Conservation (phyloP, 176 grass and related monocot species). For the Hordeum marinum region DNA sequence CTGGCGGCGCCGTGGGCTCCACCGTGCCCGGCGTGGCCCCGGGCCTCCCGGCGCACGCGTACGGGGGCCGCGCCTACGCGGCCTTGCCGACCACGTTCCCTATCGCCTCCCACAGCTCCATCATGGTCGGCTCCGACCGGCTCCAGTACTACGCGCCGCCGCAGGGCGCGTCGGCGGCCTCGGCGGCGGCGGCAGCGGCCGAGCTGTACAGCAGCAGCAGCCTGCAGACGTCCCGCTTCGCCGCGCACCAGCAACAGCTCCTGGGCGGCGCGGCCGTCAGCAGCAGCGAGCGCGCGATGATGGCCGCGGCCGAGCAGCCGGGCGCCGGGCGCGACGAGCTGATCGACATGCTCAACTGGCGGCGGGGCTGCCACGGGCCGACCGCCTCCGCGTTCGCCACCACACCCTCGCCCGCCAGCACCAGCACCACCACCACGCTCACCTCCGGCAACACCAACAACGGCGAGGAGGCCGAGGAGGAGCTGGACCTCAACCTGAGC, state of each 20-base stretch:
- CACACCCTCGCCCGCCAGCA: slow-evolving; percentile 28
- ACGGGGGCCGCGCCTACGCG: slow-evolving; percentile 1
- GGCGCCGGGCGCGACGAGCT: slow-evolving; percentile 54
- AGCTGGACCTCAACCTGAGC: slow-evolving; percentile 72
- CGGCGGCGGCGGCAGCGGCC: neutral
- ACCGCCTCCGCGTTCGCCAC: neutral
- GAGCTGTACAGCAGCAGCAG: neutral
- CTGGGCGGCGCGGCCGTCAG: slow-evolving; percentile 10
- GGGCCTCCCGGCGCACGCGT: neutral
- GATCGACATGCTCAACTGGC: slow-evolving; percentile 90
- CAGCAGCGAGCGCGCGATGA: slow-evolving; percentile 40
- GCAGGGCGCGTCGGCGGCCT: neutral
- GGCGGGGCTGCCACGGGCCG: slow-evolving; percentile 57
- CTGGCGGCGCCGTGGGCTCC: neutral
- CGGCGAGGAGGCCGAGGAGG: neutral
- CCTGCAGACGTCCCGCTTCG: slow-evolving; percentile 40
- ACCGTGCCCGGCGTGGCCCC: neutral
- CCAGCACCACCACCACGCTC: slow-evolving; percentile 25
- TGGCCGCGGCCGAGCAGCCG: slow-evolving; percentile 31
- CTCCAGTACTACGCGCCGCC: slow-evolving; percentile 31
- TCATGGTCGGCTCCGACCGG: slow-evolving; percentile 5
- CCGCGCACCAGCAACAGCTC: slow-evolving; percentile 38
- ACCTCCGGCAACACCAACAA: neutral
- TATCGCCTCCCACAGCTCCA: slow-evolving; percentile 40
- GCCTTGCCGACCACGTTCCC: slow-evolving; percentile 28